Evolutionary conservation across 495 filamentous ascomycete species (phyloP), one percentile per base, ranked within the genome.

Genomic region (Daldinia vernicosa): DNA sequence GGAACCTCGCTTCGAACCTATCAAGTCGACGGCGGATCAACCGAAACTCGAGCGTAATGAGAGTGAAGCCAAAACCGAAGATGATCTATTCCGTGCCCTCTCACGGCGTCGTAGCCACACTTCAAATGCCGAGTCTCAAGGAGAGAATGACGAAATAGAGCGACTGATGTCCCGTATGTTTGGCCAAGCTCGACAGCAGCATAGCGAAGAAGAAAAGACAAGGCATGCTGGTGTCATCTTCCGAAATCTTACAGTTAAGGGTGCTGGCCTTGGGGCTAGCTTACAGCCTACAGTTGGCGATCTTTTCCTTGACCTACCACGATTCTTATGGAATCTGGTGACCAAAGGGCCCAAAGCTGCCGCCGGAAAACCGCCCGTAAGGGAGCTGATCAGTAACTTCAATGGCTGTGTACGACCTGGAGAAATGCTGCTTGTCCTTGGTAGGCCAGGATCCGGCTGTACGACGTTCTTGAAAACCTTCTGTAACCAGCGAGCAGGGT

Each of bases 401-500:
- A 86, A 85, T 9, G 87, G 87, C 43, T 77, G 80, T 7, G 77
- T 84, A 7, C 80, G 78, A 19, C 78, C 79, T 19, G 79, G 81
- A 15, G 82, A 87, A 66, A 84, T 85, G 85, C 57, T 91, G 1
- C 81, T 94, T 1, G 91, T 94, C 0, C 82, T 94, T 50, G 91
- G 91, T 4, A 80, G 89, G 24, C 91, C 91, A 1, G 91, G 91
- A 0, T 85, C 86, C 43, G 91, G 91, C 11, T 94, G 91, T 67
- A 88, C 89, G 0, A 92, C 89, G 0, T 90, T 93, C 63, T 76
- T 94, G 33, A 92, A 93, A 65, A 83, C 86, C 0, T 80, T 93
- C 45, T 89, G 87, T 11, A 91, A 91, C 60, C 89, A 91, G 68
- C 77, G 89, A 73, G 83, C 80, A 33, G 90, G 88, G 0, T 93